Evolutionary conservation across 176 grass and related monocot genomes (phyloP).

Genomic region (Stipa capillata): DNA sequence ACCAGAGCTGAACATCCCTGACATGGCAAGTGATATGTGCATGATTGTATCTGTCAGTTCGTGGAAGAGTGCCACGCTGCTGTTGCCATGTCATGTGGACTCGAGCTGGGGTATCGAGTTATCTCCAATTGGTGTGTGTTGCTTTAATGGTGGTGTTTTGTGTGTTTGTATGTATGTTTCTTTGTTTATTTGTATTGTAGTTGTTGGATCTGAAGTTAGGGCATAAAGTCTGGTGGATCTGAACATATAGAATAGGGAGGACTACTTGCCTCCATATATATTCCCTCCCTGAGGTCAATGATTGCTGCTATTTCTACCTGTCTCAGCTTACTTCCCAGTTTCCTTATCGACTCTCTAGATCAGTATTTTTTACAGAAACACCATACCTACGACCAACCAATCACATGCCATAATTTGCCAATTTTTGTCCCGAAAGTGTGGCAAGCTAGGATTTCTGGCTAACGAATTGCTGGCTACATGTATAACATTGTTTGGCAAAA

Average conservation of each 20-base stretch:
- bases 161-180: too few relatives aligned
- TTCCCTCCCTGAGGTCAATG: constrained; percentile 13
- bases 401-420: not conserved
- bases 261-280: not conserved
- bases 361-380: not conserved
- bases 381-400: not conserved
- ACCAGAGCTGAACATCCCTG: not conserved
- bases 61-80: not conserved
- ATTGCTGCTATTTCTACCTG: constrained; percentile 31
- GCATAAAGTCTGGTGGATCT: constrained; percentile 50
- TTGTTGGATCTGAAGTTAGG: constrained; percentile 38
- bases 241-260: constrained; percentile 32
- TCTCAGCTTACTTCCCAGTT: constrained; percentile 5
- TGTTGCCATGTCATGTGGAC: not conserved
- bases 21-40: not conserved
- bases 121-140: not conserved
- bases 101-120: not conserved
- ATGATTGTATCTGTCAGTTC: not conserved
- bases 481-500: not conserved
- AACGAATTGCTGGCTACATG: not conserved
- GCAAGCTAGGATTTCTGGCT: not conserved
- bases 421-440: not conserved
- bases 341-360: not conserved
- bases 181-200: constrained; percentile 8
- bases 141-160: not conserved